Evolutionary conservation across 1,284 basidiomycete genomes (phyloP), one percentile per base, ranked within the genome.

Genomic region (Ceratobasidium sp.): DNA sequence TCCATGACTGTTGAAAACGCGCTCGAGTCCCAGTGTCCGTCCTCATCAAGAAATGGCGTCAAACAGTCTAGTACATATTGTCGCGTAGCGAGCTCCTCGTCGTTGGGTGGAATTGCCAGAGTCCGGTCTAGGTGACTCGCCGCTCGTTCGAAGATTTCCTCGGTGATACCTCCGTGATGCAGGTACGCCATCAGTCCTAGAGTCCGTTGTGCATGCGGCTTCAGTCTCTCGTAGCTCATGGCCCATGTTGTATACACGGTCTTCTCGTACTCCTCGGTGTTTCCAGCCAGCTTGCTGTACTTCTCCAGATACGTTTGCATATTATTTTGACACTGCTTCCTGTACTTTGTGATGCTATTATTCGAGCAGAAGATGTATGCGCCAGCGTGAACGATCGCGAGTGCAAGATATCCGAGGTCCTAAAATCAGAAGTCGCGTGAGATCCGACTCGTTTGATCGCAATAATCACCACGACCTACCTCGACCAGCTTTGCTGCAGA

Each of bases 311-410:
- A n/a, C n/a, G 12, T 10, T 26, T 53, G 40, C n/a, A 6, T 15
- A 15, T 51, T 12, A 9, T 46, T 20, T 23, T 6, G 9, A 53
- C 12, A 68, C n/a, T 44, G n/a, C 3, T 51, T 51, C 44, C 66
- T 5, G 46, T 68, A 68, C 23, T 68, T 26, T 3, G 20, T 9
- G 9, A 68, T 68, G 6, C 9, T 68, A 68, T 4, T 20, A 5
- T 49, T 3, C 10, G 44, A 49, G 66, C 42, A 51, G 3, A 2
- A n/a, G 23, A 68, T 68, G 26, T 68, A 68, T 68, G 42, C 46
- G 44, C 66, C 66, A 18, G 66, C 42, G 42, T 68, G 66, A 18
- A 68, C 66, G 51, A 68, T 33, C 26, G 66, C 66, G 5, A 68
- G 46, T n/a, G 66, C 44, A 2, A 68, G 46, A 51, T 53, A 68